Percentiles rank a stretch among this genome's conserved stretches.
Evolutionary conservation across 2,329 filamentous ascomycete species (phyloP).

Genomic region (Scedosporium minutisporum): DNA sequence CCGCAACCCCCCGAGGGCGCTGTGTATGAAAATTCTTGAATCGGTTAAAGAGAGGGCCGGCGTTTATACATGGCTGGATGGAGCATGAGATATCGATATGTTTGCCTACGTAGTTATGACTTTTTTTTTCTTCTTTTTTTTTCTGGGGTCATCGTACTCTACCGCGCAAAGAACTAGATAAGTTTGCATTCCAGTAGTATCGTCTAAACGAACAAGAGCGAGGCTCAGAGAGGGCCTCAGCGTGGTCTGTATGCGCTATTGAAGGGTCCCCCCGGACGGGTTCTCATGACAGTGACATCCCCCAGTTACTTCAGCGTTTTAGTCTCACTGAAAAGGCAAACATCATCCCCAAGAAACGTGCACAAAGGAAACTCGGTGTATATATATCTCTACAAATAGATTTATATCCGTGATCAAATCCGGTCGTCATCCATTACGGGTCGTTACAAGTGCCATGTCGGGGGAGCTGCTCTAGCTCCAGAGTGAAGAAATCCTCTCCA

Average conservation of each 20-base stretch:
- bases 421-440: background rate
- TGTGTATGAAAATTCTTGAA: conserved; percentile 20
- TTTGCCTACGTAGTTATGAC: background rate
- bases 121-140: background rate
- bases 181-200: background rate
- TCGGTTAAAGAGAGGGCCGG: background rate
- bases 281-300: too few species aligned
- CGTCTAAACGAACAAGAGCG: background rate
- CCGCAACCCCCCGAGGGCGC: conserved; percentile 86
- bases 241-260: too few species aligned
- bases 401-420: background rate
- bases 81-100: background rate
- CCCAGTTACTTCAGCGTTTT: too few species aligned
- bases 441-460: background rate
- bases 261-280: too few species aligned
- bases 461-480: background rate
- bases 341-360: background rate
- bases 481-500: background rate
- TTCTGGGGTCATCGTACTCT: background rate
- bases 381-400: background rate
- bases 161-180: background rate
- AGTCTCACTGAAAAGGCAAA: background rate
- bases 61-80: background rate
- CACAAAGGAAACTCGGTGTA: background rate
- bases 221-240: too few species aligned